Conservation (phyloP, 768 basidiomycete species). For the Leccinum imitatum region DNA sequence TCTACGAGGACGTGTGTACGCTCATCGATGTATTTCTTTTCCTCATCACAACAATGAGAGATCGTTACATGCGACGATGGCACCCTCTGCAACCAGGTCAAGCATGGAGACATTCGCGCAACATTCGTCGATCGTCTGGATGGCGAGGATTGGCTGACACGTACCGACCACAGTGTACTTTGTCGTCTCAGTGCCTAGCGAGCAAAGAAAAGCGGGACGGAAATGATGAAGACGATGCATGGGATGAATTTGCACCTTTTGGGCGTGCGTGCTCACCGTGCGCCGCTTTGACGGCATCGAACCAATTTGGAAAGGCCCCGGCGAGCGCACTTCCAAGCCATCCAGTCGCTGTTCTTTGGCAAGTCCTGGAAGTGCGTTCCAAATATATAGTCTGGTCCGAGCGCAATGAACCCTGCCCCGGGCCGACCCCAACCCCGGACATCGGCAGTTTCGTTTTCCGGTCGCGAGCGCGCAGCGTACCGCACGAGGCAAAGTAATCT, state of each 20-base stretch:
- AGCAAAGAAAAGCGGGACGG: background rate
- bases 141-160: background rate
- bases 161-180: slow-evolving; percentile 41
- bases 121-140: background rate
- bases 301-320: slow-evolving; percentile 46
- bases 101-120: slow-evolving; percentile 26
- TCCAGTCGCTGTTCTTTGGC: slow-evolving; percentile 30
- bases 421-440: background rate
- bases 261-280: slow-evolving; percentile 38
- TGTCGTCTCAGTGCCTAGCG: slow-evolving; percentile 31
- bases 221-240: background rate
- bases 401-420: slow-evolving; percentile 49
- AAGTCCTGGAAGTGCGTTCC: slow-evolving; percentile 44
- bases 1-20: slow-evolving; percentile 20
- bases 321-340: slow-evolving; percentile 39
- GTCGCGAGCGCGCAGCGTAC: background rate
- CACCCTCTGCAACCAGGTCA: slow-evolving; percentile 42
- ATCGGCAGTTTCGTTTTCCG: background rate
- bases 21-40: background rate
- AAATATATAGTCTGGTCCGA: slow-evolving; percentile 62
- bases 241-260: background rate
- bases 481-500: slow-evolving; percentile 61
- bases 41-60: background rate
- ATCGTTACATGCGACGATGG: slow-evolving; percentile 43
- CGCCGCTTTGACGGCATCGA: slow-evolving; percentile 45